These are phyloP conservation scores for Simmondsia chinensis DNA, from an alignment of 148 eudicot species.

Conservation along the genomic window DNA sequence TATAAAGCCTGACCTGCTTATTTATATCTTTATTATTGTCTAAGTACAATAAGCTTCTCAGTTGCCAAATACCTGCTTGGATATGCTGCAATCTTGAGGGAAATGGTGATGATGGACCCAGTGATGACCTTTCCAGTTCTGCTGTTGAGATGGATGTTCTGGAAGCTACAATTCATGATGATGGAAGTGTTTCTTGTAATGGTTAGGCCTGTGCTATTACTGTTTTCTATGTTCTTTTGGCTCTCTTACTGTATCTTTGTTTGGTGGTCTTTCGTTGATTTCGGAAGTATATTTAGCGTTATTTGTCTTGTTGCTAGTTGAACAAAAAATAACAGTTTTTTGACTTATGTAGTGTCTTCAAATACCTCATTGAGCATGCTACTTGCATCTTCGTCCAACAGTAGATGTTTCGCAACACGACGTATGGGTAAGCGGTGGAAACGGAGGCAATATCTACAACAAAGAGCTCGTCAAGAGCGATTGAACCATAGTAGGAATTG, in stretches of 20 bases:
- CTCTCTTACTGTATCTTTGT: not conserved
- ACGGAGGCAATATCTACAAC: conserved; percentile 62
- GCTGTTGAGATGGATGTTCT: conserved; percentile 88
- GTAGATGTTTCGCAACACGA: conserved; percentile 41
- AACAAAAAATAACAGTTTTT: not conserved
- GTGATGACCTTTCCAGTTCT: conserved; percentile 44
- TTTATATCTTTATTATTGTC: conserved; percentile 24
- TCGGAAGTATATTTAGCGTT: not conserved
- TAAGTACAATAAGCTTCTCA: conserved; percentile 68
- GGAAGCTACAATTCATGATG: conserved; percentile 41
- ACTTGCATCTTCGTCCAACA: conserved; percentile 45
- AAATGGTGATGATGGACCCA: conserved; percentile 29
- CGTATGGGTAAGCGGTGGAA: conserved; percentile 64
- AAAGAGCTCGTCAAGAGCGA: conserved; percentile 80
- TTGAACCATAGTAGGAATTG: conserved; percentile 58
- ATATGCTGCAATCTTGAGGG: conserved; percentile 89
- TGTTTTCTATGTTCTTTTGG: conserved; percentile 2
- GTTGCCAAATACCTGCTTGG: conserved; percentile 69
- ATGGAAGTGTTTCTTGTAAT: conserved; percentile 26
- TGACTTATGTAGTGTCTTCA: conserved; percentile 32
- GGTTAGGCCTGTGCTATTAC: conserved; percentile 15
- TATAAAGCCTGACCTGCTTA: conserved; percentile 18
- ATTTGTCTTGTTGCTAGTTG: no score
- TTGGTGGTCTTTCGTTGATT: not conserved
- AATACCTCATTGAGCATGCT: conserved; percentile 29